phyloP scores from a whole-genome alignment of 2,329 filamentous ascomycete genomes.

The Whalleya microplaca region DNA sequence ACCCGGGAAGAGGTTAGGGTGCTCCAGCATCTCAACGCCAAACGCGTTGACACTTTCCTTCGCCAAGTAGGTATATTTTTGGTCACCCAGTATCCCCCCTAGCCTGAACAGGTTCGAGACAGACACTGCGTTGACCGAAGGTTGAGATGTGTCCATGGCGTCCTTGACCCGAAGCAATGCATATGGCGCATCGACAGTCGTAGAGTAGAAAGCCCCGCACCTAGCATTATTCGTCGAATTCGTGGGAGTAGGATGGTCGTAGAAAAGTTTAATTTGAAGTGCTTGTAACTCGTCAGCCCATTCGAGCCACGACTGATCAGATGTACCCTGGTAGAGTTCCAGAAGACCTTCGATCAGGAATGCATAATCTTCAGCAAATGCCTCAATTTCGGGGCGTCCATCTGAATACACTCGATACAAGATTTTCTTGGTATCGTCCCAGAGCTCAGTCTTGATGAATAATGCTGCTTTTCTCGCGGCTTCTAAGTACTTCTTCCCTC shows the following conservation, averaged over 20 bases:
- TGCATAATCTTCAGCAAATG: constrained; percentile 93
- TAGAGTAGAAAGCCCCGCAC: constrained; percentile 74
- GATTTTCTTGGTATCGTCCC: constrained; percentile 62
- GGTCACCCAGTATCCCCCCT: constrained; percentile 68
- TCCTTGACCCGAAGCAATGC: constrained; percentile 88
- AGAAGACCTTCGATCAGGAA: constrained; percentile 83
- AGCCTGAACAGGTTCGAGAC: constrained; percentile 86
- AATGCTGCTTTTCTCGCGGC: constrained; percentile 69
- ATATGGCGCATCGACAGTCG: constrained; percentile 63
- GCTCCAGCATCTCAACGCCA: constrained; percentile 87
- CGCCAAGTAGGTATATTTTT: constrained; percentile 66
- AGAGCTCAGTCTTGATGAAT: constrained; percentile 77
- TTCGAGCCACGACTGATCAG: constrained; percentile 72
- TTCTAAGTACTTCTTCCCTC: constrained; percentile 62
- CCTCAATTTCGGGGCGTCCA: constrained; percentile 65
- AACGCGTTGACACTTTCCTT: constrained; percentile 81
- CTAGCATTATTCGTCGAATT: constrained; percentile 42
- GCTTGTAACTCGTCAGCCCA: constrained; percentile 84
- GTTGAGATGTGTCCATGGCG: constrained; percentile 90
- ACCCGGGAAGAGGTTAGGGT: constrained; percentile 88
- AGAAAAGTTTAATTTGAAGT: constrained; percentile 76
- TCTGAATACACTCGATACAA: constrained; percentile 77
- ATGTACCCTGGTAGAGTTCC: constrained; percentile 82
- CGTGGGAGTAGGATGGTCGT: constrained; percentile 57
- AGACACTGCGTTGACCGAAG: constrained; percentile 87